Conservation (phyloP, 169 alveolate species). For the Babesia ovata region DNA sequence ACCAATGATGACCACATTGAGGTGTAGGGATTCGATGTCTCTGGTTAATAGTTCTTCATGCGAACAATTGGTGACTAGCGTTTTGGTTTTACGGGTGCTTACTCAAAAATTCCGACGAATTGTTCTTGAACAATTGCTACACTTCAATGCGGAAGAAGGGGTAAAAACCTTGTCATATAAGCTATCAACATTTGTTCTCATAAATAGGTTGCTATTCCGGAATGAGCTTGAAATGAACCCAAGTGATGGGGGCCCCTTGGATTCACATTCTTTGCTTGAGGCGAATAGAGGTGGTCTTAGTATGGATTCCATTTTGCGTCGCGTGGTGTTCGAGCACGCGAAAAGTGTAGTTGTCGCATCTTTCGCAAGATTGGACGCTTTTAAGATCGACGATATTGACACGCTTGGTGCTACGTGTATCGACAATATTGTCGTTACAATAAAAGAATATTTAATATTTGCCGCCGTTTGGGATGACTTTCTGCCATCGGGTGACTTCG, state of each 20-base stretch:
- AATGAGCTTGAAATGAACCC: constrained; percentile 1
- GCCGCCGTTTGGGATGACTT: constrained; percentile 55
- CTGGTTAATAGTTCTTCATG: constrained; percentile 8
- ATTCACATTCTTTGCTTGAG: constrained; percentile 15
- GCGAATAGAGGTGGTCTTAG: constrained; percentile 3
- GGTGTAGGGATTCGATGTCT: background rate
- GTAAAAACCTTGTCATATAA: background rate
- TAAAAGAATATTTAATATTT: constrained; percentile 16
- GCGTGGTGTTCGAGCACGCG: constrained; percentile 12
- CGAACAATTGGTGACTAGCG: background rate
- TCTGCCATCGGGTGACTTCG: constrained; percentile 49
- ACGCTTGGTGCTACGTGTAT: constrained; percentile 8
- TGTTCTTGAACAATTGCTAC: background rate
- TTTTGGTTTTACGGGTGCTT: constrained; percentile 14
- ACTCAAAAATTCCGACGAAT: background rate
- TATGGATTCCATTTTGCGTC: constrained; percentile 8
- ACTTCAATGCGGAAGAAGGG: constrained; percentile 1
- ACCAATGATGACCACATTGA: background rate
- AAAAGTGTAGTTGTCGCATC: background rate
- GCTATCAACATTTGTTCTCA: constrained; percentile 5
- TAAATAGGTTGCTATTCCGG: constrained; percentile 26
- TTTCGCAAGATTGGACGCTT: constrained; percentile 5
- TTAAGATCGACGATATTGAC: constrained; percentile 8
- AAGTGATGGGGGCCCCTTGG: constrained; percentile 32
- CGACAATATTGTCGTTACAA: background rate